Conservation (phyloP, 345 rosid species). For the Trapa incisa region DNA sequence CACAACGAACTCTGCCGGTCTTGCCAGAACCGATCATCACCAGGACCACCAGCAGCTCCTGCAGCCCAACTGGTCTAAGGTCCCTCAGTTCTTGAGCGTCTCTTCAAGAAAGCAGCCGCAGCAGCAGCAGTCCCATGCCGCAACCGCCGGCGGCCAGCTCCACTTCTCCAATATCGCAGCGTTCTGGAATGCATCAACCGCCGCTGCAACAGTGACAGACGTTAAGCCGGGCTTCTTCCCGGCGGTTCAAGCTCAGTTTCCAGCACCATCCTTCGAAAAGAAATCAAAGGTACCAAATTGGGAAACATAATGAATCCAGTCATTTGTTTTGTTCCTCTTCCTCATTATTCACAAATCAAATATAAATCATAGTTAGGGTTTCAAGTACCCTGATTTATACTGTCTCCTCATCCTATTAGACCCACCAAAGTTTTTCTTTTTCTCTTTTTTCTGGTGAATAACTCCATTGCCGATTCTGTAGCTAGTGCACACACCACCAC, state of each 20-base stretch:
- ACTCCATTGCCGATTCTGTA: neutral
- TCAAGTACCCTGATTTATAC: neutral
- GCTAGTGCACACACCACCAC: neutral
- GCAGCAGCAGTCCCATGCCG: conserved; percentile 10
- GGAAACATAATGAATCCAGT: no score
- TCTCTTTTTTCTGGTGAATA: no score
- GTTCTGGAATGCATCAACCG: conserved; percentile 75
- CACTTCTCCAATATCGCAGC: conserved; percentile 86
- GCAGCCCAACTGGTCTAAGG: no score
- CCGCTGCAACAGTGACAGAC: conserved; percentile 31
- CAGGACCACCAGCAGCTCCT: no score
- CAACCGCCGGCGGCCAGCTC: conserved; percentile 23
- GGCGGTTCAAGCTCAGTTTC: conserved; percentile 42
- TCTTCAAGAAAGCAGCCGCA: conserved; percentile 36
- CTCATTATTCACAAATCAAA: neutral
- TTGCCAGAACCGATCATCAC: no score
- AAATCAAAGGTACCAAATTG: conserved; percentile 9
- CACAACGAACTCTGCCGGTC: no score
- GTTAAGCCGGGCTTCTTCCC: conserved; percentile 48
- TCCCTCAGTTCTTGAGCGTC: conserved; percentile 45
- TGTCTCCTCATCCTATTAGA: neutral
- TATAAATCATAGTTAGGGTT: conserved; percentile 16
- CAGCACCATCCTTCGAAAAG: conserved; percentile 25
- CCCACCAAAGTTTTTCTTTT: neutral
- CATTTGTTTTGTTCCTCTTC: neutral